A percentile compares a stretch with the other conserved stretches of the same genome.
Evolutionary conservation across 139 green algal genomes (phyloP).

Genomic region (Volvox reticuliferus): DNA sequence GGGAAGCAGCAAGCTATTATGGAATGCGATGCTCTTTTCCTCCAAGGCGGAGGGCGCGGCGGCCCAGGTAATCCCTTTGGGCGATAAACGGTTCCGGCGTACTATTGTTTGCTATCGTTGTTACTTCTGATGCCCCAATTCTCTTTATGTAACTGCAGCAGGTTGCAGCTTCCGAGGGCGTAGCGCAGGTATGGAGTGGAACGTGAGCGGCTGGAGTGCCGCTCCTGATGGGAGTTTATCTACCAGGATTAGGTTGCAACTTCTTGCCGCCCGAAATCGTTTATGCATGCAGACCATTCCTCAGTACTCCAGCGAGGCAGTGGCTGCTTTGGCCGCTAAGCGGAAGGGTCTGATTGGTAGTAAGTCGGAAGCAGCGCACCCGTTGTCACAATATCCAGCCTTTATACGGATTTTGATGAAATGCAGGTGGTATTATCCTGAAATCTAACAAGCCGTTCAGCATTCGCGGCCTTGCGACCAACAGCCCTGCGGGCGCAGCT

Average conservation of each 20-base stretch:
- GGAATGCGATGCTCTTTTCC: constrained; percentile 51
- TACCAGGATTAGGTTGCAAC: neutral
- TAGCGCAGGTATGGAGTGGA: constrained; percentile 14
- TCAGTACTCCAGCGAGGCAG: constrained; percentile 46
- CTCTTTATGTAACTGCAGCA: neutral
- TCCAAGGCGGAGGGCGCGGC: constrained; percentile 38
- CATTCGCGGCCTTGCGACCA: constrained; percentile 41
- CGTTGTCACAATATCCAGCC: neutral
- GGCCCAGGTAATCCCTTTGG: constrained; percentile 4
- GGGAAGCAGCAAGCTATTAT: constrained; percentile 49
- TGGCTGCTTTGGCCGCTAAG: constrained; percentile 58
- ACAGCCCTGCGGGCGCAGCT: neutral
- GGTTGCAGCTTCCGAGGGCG: constrained; percentile 24
- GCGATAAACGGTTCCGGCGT: constrained; percentile 26
- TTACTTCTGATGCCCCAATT: neutral
- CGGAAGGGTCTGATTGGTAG: constrained; percentile 51
- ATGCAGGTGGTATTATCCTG: constrained; percentile 38
- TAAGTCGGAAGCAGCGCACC: neutral
- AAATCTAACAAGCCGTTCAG: constrained; percentile 13
- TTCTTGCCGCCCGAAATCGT: neutral
- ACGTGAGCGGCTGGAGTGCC: neutral
- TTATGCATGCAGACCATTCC: constrained; percentile 19
- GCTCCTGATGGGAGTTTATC: neutral
- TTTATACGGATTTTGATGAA: neutral
- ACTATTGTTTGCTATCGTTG: neutral